Evolutionary conservation across 2,329 filamentous ascomycete species (phyloP).

Genomic region (Xylaria sp.): DNA sequence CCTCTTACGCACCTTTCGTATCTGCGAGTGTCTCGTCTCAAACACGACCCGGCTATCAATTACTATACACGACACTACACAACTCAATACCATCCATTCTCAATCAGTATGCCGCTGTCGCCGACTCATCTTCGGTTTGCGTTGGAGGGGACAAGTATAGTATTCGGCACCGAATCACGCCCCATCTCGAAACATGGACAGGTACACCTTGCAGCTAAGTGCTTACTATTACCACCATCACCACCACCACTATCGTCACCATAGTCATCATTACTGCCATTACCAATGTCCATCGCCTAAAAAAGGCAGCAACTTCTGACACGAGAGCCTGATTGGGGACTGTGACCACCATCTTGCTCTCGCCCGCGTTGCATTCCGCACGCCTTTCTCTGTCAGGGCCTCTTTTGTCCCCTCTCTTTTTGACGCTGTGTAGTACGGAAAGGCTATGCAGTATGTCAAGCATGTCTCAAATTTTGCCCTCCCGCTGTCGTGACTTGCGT

Average conservation of each 20-base stretch:
- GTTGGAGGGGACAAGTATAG: slow-evolving; percentile 7
- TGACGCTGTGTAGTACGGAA: background rate
- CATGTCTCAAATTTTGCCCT: background rate
- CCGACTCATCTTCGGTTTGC: no score
- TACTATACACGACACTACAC: background rate
- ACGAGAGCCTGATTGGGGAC: background rate
- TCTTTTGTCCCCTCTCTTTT: background rate
- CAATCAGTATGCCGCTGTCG: background rate
- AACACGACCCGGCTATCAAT: background rate
- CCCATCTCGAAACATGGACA: slow-evolving; percentile 1
- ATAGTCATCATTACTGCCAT: background rate
- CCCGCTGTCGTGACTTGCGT: background rate
- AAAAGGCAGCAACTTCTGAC: background rate
- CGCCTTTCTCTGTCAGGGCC: background rate
- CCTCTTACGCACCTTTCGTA: background rate
- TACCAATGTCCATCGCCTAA: background rate
- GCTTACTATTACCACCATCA: background rate
- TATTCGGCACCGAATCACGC: background rate
- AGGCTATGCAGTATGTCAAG: background rate
- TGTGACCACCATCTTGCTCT: background rate
- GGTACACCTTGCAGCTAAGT: background rate
- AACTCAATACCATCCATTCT: background rate
- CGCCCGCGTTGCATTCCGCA: background rate
- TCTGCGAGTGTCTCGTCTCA: background rate
- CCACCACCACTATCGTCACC: background rate